phyloP scores from a whole-genome alignment of 495 filamentous ascomycete genomes.

The Astrothelium subdiscretum region DNA sequence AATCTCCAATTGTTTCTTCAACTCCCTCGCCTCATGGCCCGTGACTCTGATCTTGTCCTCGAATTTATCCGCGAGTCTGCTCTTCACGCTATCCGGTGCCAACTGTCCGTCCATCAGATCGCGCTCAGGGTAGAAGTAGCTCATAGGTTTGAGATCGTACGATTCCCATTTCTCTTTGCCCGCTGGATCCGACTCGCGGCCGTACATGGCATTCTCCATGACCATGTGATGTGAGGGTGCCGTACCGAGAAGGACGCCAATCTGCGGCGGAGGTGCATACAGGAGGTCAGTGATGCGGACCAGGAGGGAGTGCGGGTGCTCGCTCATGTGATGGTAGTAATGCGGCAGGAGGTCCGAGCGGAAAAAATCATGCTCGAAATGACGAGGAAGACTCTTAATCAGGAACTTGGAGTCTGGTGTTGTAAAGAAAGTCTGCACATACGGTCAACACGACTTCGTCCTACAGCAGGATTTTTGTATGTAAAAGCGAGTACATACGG shows the following conservation, averaged over 20 bases:
- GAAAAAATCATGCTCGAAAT: slow-evolving; percentile 60
- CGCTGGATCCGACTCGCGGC: slow-evolving; percentile 32
- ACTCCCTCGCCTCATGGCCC: slow-evolving; percentile 36
- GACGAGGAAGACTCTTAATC: slow-evolving; percentile 54
- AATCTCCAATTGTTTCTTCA: slow-evolving; percentile 37
- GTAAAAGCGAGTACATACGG: slow-evolving; percentile 25
- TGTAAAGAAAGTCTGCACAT: slow-evolving; percentile 49
- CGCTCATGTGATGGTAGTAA: slow-evolving; percentile 49
- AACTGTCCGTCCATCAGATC: slow-evolving; percentile 50
- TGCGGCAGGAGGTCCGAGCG: slow-evolving; percentile 46
- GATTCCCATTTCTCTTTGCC: slow-evolving; percentile 46
- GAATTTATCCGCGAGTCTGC: slow-evolving; percentile 50
- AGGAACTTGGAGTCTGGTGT: slow-evolving; percentile 49
- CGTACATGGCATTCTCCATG: slow-evolving; percentile 61
- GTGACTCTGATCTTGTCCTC: slow-evolving; percentile 49
- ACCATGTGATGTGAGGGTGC: slow-evolving; percentile 56
- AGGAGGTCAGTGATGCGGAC: slow-evolving; percentile 61
- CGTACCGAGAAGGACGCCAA: slow-evolving; percentile 43
- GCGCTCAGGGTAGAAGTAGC: slow-evolving; percentile 61
- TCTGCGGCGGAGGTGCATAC: slow-evolving; percentile 36
- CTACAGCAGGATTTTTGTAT: not conserved
- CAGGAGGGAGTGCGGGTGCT: slow-evolving; percentile 44
- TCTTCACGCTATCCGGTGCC: slow-evolving; percentile 45
- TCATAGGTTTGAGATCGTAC: slow-evolving; percentile 59
- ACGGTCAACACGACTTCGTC: not conserved